These are phyloP conservation scores for Colletotrichum orbiculare DNA, from an alignment of 2,329 filamentous ascomycete species.

Conservation along the genomic window DNA sequence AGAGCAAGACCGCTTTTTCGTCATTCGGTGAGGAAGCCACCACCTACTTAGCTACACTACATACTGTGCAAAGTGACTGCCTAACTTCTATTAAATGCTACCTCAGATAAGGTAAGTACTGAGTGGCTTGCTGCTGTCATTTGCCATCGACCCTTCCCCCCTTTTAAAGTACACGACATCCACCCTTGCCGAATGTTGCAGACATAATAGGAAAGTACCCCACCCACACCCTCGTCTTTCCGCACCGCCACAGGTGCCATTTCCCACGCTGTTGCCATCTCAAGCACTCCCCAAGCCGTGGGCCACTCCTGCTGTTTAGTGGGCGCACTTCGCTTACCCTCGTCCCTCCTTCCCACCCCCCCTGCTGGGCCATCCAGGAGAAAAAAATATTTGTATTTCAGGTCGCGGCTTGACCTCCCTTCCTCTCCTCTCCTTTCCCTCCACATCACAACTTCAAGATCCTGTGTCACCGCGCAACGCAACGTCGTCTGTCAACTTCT, in stretches of 20 bases:
- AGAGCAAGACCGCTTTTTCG: slow-evolving; percentile 21
- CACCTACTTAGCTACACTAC: too few species aligned
- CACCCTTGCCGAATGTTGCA: slow-evolving; percentile 29
- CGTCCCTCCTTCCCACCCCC: slow-evolving; percentile 31
- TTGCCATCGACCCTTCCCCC: slow-evolving; percentile 5
- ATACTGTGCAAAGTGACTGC: too few species aligned
- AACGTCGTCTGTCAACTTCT: slow-evolving; percentile 56
- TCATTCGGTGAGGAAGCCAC: slow-evolving; percentile 23
- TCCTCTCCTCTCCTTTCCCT: slow-evolving; percentile 45
- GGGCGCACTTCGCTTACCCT: slow-evolving; percentile 37
- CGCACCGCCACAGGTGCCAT: slow-evolving; percentile 34
- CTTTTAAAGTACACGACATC: not conserved
- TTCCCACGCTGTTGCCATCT: slow-evolving; percentile 21
- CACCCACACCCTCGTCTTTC: slow-evolving; percentile 21
- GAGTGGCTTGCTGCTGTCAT: not conserved
- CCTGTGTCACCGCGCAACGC: slow-evolving; percentile 61
- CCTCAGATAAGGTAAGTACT: not conserved
- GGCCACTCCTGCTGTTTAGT: slow-evolving; percentile 34
- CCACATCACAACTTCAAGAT: slow-evolving; percentile 57
- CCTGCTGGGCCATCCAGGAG: slow-evolving; percentile 29
- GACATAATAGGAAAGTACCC: slow-evolving; percentile 35
- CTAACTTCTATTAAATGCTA: not conserved
- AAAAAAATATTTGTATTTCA: slow-evolving; percentile 54
- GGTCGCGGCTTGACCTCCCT: slow-evolving; percentile 41
- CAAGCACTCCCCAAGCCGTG: slow-evolving; percentile 29